These are phyloP conservation scores for Prototheca wickerhamii DNA, from an alignment of 163 green algal genomes.

Conservation along the genomic window DNA sequence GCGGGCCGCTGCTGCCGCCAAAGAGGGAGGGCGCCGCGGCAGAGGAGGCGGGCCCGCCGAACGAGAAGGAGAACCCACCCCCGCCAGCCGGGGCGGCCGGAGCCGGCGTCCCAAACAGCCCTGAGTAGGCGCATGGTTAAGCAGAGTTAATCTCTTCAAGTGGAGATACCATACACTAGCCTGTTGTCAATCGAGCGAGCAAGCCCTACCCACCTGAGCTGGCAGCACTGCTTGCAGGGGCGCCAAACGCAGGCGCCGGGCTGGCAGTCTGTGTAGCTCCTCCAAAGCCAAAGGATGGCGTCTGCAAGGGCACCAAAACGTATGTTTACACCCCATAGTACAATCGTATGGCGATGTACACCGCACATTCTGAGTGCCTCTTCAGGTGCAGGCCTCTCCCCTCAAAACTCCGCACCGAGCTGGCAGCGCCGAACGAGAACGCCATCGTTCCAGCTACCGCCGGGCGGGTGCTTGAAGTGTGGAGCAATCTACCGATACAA, in stretches of 20 bases:
- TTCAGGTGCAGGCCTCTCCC: not conserved
- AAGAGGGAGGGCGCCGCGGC: conserved; percentile 1
- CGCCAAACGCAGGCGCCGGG: not conserved
- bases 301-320: not conserved
- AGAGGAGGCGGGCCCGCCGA: conserved; percentile 9
- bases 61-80: conserved; percentile 13
- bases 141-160: not conserved
- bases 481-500: too few species aligned
- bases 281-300: not conserved
- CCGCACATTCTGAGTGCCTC: not conserved
- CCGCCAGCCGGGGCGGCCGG: conserved; percentile 3
- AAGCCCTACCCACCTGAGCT: not conserved
- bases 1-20: not conserved
- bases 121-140: not conserved
- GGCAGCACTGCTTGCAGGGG: not conserved
- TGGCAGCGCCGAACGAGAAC: conserved; percentile 5
- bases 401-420: not conserved
- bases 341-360: not conserved
- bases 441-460: not conserved
- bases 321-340: not conserved
- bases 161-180: too few species aligned
- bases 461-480: too few species aligned
- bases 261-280: not conserved
- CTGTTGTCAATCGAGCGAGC: too few species aligned
- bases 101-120: conserved; percentile 28